These are phyloP conservation scores for Clohesyomyces aquaticus DNA, from an alignment of 495 filamentous ascomycete genomes.

Conservation along the genomic window DNA sequence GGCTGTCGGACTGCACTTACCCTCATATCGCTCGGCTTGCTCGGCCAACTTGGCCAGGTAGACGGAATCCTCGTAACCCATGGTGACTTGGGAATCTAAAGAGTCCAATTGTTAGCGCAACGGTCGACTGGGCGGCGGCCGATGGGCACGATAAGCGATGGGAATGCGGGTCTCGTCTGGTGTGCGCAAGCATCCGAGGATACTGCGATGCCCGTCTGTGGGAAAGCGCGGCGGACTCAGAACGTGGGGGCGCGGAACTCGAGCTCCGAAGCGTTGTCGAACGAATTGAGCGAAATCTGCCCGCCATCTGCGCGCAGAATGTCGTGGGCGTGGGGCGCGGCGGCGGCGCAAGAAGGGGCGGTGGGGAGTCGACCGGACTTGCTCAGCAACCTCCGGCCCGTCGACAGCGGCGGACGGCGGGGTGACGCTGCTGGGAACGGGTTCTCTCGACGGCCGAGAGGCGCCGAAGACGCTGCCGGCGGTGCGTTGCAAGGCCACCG, in stretches of 20 bases:
- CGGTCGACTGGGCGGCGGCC: neutral
- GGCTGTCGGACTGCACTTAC: conserved; percentile 59
- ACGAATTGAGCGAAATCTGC: neutral
- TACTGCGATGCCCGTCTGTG: conserved; percentile 14
- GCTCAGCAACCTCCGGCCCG: conserved; percentile 1
- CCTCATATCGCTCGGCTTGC: conserved; percentile 99
- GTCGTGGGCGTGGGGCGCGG: conserved; percentile 5
- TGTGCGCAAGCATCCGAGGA: neutral
- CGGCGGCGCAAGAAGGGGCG: conserved; percentile 10
- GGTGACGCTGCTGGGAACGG: conserved; percentile 11
- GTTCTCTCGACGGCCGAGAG: neutral
- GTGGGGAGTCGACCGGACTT: conserved; percentile 18
- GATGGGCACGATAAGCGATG: neutral
- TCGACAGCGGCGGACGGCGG: conserved; percentile 1
- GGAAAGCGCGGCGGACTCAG: conserved; percentile 15
- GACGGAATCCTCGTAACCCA: conserved; percentile 99
- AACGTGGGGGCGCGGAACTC: neutral
- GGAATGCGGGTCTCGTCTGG: neutral
- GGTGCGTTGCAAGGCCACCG: conserved; percentile 1
- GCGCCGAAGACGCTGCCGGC: conserved; percentile 7
- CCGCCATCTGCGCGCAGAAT: conserved; percentile 1
- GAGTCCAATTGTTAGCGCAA: conserved; percentile 12
- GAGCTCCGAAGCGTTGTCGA: no score
- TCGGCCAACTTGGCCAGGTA: conserved; percentile 99
- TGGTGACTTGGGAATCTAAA: conserved; percentile 58